Evolutionary conservation across 1,139 yeast genomes (phyloP), one percentile per base, ranked within the genome.

Genomic region (Yamadazyma kanchanaburiensis): DNA sequence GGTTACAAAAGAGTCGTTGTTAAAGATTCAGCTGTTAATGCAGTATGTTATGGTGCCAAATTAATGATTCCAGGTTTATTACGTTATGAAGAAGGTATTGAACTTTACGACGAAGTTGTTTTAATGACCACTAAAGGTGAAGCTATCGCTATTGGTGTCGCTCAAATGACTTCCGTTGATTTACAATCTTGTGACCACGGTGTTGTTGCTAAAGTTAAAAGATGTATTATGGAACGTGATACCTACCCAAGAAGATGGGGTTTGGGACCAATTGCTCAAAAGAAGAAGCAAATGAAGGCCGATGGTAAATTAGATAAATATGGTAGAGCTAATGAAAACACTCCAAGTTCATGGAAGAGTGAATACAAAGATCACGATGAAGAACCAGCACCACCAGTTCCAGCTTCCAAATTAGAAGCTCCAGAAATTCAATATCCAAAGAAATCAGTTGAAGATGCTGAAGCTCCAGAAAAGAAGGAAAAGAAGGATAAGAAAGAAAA

Each of bases 181-280:
- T 75, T 91, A 51, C 91, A 96, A 43, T 70, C 94, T 24, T 89
- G 97, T 66, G 98, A 91, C 63, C 98, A 91, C 61, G 98, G 98
- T 51, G 89, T 89, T 43, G 98, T 91, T 53, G 96, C 98, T 46
- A 88, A 87, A 71, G 95, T 91, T 56, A 91, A 91, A 77, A 86
- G 98, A 72, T 89, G 97, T 72, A 91, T 91, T 51, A 91, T 91
- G 98, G 98, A 91, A 71, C 83, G 98, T 71, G 98, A 91, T 62
- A 79, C 95, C 34, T 91, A 91, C 64, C 98, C 98, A 67, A 85
- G 98, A 77, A 83, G 97, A 77, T 91, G 98, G 98, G 98, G 98
- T 42, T 71, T 91, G 52, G 98, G 98, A 50, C 98, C 98, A 52
- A 87, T 89, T 57, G 98, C 98, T 42, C 89, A 86, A 66, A 88